A percentile compares a stretch with the other conserved stretches of the same genome.
These are phyloP conservation scores for Talaromyces sp. DNA, from an alignment of 2,329 filamentous ascomycete species.

Conservation along the genomic window DNA sequence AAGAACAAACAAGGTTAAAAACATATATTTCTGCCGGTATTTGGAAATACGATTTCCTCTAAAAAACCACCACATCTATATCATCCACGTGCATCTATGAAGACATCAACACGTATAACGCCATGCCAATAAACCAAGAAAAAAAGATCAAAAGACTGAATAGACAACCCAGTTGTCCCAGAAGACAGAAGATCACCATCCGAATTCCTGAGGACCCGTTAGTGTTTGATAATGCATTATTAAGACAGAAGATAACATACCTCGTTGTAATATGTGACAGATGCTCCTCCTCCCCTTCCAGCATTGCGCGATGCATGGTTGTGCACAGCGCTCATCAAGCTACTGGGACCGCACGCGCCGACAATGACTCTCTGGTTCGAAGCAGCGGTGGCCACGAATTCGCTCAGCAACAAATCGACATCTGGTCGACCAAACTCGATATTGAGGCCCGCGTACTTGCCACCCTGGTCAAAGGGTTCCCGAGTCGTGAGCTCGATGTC, in stretches of 20 bases:
- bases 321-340: background rate
- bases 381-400: background rate
- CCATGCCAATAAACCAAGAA: background rate
- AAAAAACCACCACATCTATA: background rate
- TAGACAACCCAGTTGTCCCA: background rate
- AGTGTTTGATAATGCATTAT: background rate
- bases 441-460: background rate
- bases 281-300: background rate
- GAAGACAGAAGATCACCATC: background rate
- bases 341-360: background rate
- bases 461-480: background rate
- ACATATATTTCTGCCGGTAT: background rate
- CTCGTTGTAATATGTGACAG: background rate
- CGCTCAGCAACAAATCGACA: background rate
- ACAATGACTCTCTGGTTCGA: background rate
- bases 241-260: background rate
- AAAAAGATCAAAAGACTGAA: background rate
- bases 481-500: background rate
- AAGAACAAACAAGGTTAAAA: background rate
- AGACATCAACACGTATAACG: background rate
- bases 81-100: background rate
- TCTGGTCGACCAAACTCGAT: background rate
- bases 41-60: background rate
- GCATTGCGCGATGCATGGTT: background rate
- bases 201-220: background rate